Conservation (phyloP, 345 rosid species). For the Ceriops zippeliana region DNA sequence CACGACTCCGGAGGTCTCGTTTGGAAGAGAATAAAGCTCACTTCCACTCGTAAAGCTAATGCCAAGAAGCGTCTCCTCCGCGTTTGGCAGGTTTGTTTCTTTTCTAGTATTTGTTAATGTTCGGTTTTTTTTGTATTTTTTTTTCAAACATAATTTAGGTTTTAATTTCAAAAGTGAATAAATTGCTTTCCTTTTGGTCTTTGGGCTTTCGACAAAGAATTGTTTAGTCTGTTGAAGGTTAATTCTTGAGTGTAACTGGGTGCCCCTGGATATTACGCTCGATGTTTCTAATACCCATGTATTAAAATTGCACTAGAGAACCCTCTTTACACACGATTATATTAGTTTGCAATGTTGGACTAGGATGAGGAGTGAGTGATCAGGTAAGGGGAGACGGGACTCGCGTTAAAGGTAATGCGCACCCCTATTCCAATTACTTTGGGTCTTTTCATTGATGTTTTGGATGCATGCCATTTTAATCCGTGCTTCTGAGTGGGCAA, state of each 20-base stretch:
- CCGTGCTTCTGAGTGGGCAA: too few relatives aligned
- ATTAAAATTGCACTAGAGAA: too few relatives aligned
- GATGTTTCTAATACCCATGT: too few relatives aligned
- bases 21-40: slow-evolving; percentile 93
- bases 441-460: not conserved
- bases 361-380: too few relatives aligned
- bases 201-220: too few relatives aligned
- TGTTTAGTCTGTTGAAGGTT: too few relatives aligned
- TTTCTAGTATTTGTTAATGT: not conserved
- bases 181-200: too few relatives aligned
- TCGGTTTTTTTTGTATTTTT: not conserved
- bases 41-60: slow-evolving; percentile 88
- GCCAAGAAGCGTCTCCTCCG: slow-evolving; percentile 94
- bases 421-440: not conserved
- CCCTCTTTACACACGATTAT: too few relatives aligned
- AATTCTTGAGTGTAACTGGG: too few relatives aligned
- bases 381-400: not conserved
- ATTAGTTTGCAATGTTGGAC: too few relatives aligned
- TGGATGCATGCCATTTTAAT: too few relatives aligned
- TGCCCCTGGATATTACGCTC: too few relatives aligned
- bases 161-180: not conserved
- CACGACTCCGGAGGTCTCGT: slow-evolving; percentile 91
- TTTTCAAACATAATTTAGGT: not conserved
- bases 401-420: not conserved
- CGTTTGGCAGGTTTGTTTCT: slow-evolving; percentile 78